These are phyloP conservation scores for Kodamaea kaohsiungensis DNA, from an alignment of 805 yeast species.

Conservation along the genomic window DNA sequence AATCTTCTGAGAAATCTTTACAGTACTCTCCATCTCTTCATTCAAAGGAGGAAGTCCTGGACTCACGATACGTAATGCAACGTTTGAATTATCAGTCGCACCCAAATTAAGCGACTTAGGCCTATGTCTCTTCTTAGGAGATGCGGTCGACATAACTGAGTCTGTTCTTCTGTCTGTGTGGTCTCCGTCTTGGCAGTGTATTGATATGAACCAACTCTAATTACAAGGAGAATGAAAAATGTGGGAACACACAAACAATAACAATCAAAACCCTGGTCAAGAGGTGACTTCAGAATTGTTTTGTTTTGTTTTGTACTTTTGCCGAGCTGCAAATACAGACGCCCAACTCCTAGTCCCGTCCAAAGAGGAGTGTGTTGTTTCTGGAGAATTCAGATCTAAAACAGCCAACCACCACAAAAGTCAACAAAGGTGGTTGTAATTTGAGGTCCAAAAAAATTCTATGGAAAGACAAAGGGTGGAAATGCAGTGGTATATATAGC, in stretches of 20 bases:
- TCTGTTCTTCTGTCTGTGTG: no score
- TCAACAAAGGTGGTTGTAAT: not conserved
- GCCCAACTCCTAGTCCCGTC: not conserved
- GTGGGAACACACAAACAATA: no score
- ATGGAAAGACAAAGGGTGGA: not conserved
- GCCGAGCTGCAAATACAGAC: not conserved
- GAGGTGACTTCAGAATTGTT: no score
- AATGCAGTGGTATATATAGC: not conserved
- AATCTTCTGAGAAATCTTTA: conserved; percentile 32
- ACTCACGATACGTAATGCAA: conserved; percentile 34
- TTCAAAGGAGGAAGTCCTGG: conserved; percentile 35
- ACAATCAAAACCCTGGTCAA: no score
- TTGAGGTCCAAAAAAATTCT: not conserved
- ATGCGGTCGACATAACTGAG: conserved; percentile 3
- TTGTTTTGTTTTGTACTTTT: conserved; percentile 3
- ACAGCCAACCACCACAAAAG: conserved; percentile 1
- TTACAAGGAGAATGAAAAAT: no score
- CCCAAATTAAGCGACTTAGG: conserved; percentile 21
- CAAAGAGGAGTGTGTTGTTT: not conserved
- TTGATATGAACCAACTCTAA: not conserved
- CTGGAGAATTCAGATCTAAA: conserved; percentile 6
- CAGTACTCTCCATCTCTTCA: conserved; percentile 34
- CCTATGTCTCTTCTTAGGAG: conserved; percentile 17
- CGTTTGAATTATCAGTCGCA: conserved; percentile 18
- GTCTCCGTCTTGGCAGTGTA: no score